These are phyloP conservation scores for Paecilomyces sp. DNA, from an alignment of 2,329 filamentous ascomycete genomes.

Conservation along the genomic window DNA sequence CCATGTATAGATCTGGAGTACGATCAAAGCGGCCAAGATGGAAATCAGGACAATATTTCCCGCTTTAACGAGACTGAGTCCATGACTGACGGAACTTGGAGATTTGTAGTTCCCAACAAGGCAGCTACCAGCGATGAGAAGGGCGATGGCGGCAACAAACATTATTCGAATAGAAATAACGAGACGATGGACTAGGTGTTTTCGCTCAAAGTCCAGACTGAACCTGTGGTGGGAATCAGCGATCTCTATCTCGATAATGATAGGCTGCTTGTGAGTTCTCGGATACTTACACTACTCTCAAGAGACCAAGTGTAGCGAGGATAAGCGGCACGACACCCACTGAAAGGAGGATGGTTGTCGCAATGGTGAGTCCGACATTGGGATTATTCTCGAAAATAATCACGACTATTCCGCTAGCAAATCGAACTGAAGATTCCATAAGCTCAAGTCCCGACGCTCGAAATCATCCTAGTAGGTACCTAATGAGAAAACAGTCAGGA, in stretches of 20 bases:
- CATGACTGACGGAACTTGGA: constrained; percentile 5
- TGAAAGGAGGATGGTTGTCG: constrained; percentile 13
- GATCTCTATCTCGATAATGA: background rate
- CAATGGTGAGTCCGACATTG: constrained; percentile 10
- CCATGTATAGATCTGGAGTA: constrained; percentile 14
- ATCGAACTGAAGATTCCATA: constrained; percentile 7
- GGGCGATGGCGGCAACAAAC: constrained; percentile 11
- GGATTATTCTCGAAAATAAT: constrained; percentile 10
- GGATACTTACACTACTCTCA: constrained; percentile 15
- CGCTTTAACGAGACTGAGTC: constrained; percentile 11
- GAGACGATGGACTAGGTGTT: constrained; percentile 2
- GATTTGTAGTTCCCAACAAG: constrained; percentile 11
- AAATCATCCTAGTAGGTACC: constrained; percentile 2
- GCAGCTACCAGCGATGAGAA: constrained; percentile 13
- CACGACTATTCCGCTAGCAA: constrained; percentile 11
- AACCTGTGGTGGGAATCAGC: background rate
- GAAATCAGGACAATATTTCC: constrained; percentile 14
- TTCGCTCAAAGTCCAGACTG: constrained; percentile 3
- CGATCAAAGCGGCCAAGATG: constrained; percentile 11
- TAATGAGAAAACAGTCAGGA: constrained; percentile 14
- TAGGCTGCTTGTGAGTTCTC: no score
- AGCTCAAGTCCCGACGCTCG: background rate
- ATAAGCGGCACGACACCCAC: constrained; percentile 17
- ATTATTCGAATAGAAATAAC: constrained; percentile 10
- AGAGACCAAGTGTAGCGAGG: constrained; percentile 14